phyloP scores from a whole-genome alignment of 805 yeast species.

The Metschnikowia reukaufii region DNA sequence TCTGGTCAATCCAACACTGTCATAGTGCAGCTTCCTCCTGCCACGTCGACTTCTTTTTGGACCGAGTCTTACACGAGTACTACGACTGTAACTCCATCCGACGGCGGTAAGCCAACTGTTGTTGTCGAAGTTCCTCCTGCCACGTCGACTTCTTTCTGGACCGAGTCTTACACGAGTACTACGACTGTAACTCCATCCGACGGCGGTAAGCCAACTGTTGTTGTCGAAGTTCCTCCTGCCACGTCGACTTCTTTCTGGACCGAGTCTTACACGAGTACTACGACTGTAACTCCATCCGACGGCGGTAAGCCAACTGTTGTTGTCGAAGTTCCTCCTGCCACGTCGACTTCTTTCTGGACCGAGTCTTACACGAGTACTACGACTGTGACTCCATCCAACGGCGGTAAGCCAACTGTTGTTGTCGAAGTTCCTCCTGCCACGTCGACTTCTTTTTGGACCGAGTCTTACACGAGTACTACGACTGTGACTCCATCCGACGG shows the following conservation, averaged over 20 bases:
- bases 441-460: no score
- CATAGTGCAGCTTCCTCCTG: constrained; percentile 16
- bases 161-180: constrained; percentile 12
- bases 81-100: constrained; percentile 1
- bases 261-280: constrained; percentile 8
- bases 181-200: constrained; percentile 15
- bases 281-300: constrained; percentile 1
- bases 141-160: constrained; percentile 13
- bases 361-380: neutral
- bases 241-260: constrained; percentile 14
- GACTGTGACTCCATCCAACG: constrained; percentile 11
- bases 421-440: no score
- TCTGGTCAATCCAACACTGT: constrained; percentile 17
- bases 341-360: constrained; percentile 12
- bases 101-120: constrained; percentile 10
- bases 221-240: constrained; percentile 14
- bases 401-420: constrained; percentile 20
- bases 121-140: constrained; percentile 14
- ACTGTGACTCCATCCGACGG: no score
- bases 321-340: neutral
- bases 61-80: neutral
- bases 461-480: no score
- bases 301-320: neutral
- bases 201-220: constrained; percentile 20
- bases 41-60: constrained; percentile 3